Conservation (phyloP, 1,284 basidiomycete species). For the Phellopilus nigrolimitatus region DNA sequence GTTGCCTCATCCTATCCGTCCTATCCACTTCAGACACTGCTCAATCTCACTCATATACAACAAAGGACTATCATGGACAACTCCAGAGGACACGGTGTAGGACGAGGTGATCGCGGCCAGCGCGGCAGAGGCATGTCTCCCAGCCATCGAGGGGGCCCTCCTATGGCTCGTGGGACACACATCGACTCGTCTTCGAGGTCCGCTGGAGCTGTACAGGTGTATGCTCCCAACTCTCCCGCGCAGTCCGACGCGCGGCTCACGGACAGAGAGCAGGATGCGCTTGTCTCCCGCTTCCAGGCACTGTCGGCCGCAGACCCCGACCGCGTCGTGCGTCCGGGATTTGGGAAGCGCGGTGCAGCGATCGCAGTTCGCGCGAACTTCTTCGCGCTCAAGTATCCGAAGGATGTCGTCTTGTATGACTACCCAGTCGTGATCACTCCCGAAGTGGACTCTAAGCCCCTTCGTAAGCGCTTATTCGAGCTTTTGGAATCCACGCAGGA, state of each 20-base stretch:
- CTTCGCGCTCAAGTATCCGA: constrained; percentile 51
- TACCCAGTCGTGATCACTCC: constrained; percentile 58
- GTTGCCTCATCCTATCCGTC: too few relatives aligned
- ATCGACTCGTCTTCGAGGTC: constrained; percentile 1
- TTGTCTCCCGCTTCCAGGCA: constrained; percentile 33
- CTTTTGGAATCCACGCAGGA: constrained; percentile 48
- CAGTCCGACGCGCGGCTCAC: constrained; percentile 7
- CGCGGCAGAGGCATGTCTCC: too few relatives aligned
- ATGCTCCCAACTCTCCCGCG: constrained; percentile 7
- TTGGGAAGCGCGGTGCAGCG: constrained; percentile 50
- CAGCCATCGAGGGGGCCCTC: too few relatives aligned
- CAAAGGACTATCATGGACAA: too few relatives aligned
- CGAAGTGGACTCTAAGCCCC: constrained; percentile 37
- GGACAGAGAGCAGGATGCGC: constrained; percentile 1
- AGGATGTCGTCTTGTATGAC: constrained; percentile 46
- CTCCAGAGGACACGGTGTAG: too few relatives aligned
- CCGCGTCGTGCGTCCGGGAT: constrained; percentile 51
- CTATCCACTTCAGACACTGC: too few relatives aligned
- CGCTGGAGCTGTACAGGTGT: constrained; percentile 6
- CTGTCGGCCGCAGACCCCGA: constrained; percentile 25
- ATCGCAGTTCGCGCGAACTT: constrained; percentile 64
- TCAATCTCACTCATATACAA: too few relatives aligned
- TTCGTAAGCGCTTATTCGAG: constrained; percentile 47
- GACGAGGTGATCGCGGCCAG: too few relatives aligned
- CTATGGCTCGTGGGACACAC: constrained; percentile 1